Evolutionary conservation across 1,139 yeast genomes (phyloP).

Genomic region (Kodamaea alishanica): DNA sequence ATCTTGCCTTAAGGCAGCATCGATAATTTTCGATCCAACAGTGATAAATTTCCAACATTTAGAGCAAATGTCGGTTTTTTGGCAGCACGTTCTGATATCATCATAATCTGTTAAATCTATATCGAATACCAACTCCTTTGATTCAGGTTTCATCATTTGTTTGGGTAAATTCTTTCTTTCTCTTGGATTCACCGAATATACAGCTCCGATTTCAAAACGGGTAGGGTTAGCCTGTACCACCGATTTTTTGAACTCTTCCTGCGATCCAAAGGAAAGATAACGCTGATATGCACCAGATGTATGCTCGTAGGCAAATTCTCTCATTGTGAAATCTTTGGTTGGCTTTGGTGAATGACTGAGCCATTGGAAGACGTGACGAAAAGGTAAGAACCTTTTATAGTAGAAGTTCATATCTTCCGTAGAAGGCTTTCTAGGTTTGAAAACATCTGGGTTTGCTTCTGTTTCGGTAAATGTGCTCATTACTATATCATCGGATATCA

Average conservation of each 20-base stretch:
- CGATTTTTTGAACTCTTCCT: conserved; percentile 71
- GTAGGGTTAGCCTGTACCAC: conserved; percentile 76
- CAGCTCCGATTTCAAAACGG: conserved; percentile 94
- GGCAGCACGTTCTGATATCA: conserved; percentile 88
- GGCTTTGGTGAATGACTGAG: conserved; percentile 79
- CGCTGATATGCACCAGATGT: conserved; percentile 85
- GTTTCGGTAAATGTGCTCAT: conserved; percentile 6
- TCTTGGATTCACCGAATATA: conserved; percentile 80
- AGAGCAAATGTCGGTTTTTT: conserved; percentile 75
- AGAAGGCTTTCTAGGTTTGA: conserved; percentile 39
- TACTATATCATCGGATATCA: conserved; percentile 3
- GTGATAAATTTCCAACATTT: conserved; percentile 94
- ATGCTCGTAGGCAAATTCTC: conserved; percentile 92
- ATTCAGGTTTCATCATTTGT: conserved; percentile 71
- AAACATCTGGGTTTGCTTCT: neutral
- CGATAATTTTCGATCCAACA: conserved; percentile 78
- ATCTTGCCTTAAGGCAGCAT: conserved; percentile 70
- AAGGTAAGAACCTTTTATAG: conserved; percentile 70
- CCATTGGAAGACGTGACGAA: conserved; percentile 79
- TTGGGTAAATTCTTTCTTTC: conserved; percentile 80
- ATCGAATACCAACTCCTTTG: conserved; percentile 91
- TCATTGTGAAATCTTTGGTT: conserved; percentile 66
- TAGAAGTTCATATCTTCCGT: conserved; percentile 70
- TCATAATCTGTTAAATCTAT: conserved; percentile 98
- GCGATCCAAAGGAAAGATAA: conserved; percentile 68